A percentile compares a stretch with the other conserved stretches of the same genome.
These are phyloP conservation scores for Jatropha multifida DNA, from an alignment of 441 rosid genomes.

Conservation along the genomic window DNA sequence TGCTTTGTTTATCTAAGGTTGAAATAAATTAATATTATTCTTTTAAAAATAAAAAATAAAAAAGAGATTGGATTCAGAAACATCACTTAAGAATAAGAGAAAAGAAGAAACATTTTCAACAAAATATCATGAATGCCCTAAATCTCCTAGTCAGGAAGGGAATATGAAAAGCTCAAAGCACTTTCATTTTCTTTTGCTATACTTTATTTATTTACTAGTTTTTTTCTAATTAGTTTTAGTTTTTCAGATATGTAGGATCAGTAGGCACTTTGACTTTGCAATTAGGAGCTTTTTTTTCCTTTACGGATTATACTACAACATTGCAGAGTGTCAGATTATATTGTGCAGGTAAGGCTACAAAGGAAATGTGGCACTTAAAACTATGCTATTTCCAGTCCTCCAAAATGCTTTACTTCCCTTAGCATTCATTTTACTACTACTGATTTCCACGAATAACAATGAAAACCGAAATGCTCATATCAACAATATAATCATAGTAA, in stretches of 20 bases:
- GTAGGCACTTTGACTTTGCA: not conserved
- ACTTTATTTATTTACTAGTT: not conserved
- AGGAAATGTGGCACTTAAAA: not conserved
- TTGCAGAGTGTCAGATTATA: not conserved
- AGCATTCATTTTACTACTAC: not conserved
- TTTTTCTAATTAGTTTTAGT: not conserved
- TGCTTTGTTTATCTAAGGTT: not conserved
- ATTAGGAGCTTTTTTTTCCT: not conserved
- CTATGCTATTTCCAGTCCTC: not conserved
- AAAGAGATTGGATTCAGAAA: not conserved
- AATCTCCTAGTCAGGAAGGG: not conserved
- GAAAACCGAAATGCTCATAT: not conserved
- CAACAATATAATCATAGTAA: not conserved
- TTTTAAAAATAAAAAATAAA: not conserved
- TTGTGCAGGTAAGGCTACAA: not conserved
- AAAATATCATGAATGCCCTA: not conserved
- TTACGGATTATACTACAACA: not conserved
- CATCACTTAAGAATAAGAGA: not conserved
- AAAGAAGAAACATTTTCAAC: not conserved
- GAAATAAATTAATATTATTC: not conserved
- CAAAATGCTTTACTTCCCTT: not conserved
- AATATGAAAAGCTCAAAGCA: not conserved
- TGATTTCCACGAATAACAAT: not conserved
- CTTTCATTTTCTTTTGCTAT: not conserved
- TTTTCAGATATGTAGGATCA: not conserved